A percentile compares a stretch with the other conserved stretches of the same genome.
phyloP scores from a whole-genome alignment of 2,329 filamentous ascomycete species.

The Orbilia blumenaviensis region DNA sequence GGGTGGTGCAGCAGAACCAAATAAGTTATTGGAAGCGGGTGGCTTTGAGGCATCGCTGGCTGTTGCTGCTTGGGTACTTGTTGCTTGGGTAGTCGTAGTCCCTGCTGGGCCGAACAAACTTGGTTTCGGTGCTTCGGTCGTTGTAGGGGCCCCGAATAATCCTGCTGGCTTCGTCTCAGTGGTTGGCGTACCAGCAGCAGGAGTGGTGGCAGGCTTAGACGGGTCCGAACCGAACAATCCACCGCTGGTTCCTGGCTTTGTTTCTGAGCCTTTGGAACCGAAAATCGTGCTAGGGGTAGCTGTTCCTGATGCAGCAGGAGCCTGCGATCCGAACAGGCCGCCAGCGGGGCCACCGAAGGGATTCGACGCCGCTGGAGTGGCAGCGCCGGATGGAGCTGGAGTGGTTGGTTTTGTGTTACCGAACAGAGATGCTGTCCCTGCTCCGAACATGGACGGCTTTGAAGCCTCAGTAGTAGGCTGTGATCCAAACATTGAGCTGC shows the following conservation, averaged over 20 bases:
- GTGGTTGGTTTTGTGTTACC: conserved; percentile 10
- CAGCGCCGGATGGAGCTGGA: conserved; percentile 34
- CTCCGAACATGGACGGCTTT: conserved; percentile 31
- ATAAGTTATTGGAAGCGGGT: conserved; percentile 9
- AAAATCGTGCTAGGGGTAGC: conserved; percentile 55
- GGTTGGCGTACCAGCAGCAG: conserved; percentile 42
- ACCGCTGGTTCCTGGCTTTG: conserved; percentile 59
- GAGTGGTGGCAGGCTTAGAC: conserved; percentile 54
- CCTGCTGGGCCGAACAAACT: conserved; percentile 29
- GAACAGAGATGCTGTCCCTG: not conserved
- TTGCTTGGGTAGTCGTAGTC: conserved; percentile 13
- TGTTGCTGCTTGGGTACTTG: conserved; percentile 7
- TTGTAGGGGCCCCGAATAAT: conserved; percentile 58
- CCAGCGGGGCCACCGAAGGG: conserved; percentile 8
- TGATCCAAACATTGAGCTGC: conserved; percentile 27
- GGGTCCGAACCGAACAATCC: conserved; percentile 59
- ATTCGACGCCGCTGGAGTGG: conserved; percentile 25
- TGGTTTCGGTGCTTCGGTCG: conserved; percentile 55
- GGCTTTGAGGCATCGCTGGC: conserved; percentile 17
- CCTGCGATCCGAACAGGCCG: conserved; percentile 18
- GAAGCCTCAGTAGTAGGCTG: conserved; percentile 28
- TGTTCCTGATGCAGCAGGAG: conserved; percentile 53
- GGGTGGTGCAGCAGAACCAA: conserved; percentile 10
- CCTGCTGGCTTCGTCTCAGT: conserved; percentile 56
- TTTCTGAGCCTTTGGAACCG: conserved; percentile 56